Evolutionary conservation across 495 filamentous ascomycete genomes (phyloP).

Genomic region (Aspergillus sclerotiicarbonarius): DNA sequence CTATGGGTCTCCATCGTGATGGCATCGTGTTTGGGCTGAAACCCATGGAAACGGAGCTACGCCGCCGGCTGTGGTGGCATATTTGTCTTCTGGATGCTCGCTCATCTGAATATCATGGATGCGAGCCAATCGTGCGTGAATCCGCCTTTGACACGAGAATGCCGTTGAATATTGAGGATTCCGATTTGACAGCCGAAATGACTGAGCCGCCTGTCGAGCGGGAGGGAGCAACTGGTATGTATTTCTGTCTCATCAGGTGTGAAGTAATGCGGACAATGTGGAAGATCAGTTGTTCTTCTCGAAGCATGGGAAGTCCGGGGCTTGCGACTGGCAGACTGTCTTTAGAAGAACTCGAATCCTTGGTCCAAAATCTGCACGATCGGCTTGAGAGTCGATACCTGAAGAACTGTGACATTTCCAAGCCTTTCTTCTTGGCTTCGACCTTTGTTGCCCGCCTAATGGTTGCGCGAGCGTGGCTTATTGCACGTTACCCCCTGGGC

Average conservation of each 20-base stretch:
- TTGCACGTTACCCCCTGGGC: constrained; percentile 24
- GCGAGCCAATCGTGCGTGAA: neutral
- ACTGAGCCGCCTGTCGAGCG: constrained; percentile 53
- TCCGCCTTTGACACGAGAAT: neutral
- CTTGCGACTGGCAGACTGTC: neutral
- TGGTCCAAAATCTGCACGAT: constrained; percentile 37
- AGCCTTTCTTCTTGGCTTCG: constrained; percentile 36
- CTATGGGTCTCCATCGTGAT: constrained; percentile 69
- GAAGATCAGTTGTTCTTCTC: constrained; percentile 27
- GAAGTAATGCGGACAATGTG: constrained; percentile 32
- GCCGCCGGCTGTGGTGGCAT: constrained; percentile 71
- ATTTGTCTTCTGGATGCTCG: constrained; percentile 64
- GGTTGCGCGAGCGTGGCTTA: constrained; percentile 24
- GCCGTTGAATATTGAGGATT: neutral
- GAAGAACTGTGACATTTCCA: constrained; percentile 28
- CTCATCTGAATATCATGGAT: constrained; percentile 49
- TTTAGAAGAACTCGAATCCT: constrained; percentile 38
- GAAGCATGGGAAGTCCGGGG: constrained; percentile 10
- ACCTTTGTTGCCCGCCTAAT: constrained; percentile 22
- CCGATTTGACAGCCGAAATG: neutral
- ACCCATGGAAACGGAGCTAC: constrained; percentile 70
- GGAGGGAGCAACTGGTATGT: constrained; percentile 68
- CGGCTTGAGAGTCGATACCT: constrained; percentile 41
- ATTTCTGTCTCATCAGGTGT: constrained; percentile 68
- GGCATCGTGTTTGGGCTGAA: constrained; percentile 57